These are phyloP conservation scores for Xylariaceae sp. DNA, from an alignment of 2,329 filamentous ascomycete genomes.

Conservation along the genomic window DNA sequence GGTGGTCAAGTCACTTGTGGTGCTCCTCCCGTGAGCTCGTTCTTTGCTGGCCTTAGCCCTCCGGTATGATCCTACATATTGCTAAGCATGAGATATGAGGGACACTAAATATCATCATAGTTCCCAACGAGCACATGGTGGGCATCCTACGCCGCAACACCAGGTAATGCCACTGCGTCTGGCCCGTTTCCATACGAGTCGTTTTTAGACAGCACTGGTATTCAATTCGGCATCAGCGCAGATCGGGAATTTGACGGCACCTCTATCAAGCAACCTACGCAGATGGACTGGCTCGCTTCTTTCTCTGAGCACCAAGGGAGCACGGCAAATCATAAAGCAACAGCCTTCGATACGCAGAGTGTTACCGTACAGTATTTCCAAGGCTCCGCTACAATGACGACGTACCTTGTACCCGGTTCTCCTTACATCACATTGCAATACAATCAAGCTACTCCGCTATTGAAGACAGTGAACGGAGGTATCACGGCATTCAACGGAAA, in stretches of 20 bases:
- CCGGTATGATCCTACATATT: not conserved
- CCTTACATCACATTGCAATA: conserved; percentile 7
- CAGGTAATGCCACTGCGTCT: conserved; percentile 4
- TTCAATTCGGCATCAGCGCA: conserved; percentile 5
- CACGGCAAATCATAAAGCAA: conserved; percentile 7
- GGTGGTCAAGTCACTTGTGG: conserved; percentile 2
- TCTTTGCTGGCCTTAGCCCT: conserved; percentile 7
- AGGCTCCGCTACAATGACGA: not conserved
- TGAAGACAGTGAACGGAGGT: conserved; percentile 5
- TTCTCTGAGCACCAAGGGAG: conserved; percentile 5
- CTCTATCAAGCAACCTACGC: conserved; percentile 8
- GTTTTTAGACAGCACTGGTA: not conserved
- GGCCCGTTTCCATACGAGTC: conserved; percentile 8
- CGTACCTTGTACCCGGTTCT: conserved; percentile 9
- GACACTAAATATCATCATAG: not conserved
- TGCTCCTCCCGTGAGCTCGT: conserved; percentile 4
- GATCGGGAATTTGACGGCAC: conserved; percentile 5
- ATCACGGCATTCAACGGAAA: conserved; percentile 8
- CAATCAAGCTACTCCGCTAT: conserved; percentile 3
- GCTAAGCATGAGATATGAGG: too few species aligned
- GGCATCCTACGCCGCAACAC: conserved; percentile 6
- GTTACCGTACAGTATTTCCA: conserved; percentile 8
- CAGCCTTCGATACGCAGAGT: conserved; percentile 5
- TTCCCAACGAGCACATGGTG: conserved; percentile 9
- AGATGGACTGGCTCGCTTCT: conserved; percentile 6